Evolutionary conservation across 2,329 filamentous ascomycete genomes (phyloP).

Genomic region (Aureobasidium leucospermi): DNA sequence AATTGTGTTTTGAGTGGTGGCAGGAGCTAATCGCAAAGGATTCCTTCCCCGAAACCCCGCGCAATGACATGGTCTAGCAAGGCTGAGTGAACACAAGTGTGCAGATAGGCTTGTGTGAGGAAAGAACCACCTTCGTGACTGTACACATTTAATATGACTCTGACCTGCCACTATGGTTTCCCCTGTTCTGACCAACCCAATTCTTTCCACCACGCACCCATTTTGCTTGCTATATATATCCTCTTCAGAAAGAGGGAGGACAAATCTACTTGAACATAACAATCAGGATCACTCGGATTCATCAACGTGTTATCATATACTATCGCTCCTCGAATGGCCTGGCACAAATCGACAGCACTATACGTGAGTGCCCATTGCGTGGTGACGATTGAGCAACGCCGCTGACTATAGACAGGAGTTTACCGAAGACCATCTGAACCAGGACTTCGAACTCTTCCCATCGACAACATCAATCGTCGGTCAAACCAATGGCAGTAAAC

Average conservation of each 20-base stretch:
- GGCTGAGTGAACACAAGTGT: constrained; percentile 8
- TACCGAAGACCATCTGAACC: neutral
- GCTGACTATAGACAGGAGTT: neutral
- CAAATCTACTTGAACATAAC: neutral
- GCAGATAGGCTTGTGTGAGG: neutral
- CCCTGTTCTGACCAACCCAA: neutral
- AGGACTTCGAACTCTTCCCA: constrained; percentile 3
- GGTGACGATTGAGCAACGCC: neutral
- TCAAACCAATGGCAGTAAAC: neutral
- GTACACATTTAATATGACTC: neutral
- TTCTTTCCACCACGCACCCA: neutral
- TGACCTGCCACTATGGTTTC: neutral
- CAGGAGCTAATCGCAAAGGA: neutral
- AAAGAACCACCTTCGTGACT: neutral
- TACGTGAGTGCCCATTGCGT: neutral
- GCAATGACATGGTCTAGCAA: constrained; percentile 3
- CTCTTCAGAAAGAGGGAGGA: neutral
- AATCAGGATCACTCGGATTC: neutral
- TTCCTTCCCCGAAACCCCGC: neutral
- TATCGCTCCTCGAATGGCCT: neutral
- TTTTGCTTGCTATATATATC: neutral
- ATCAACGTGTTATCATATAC: neutral
- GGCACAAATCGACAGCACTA: neutral
- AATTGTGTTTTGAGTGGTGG: neutral
- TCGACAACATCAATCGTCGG: neutral